Base-by-base conservation (phyloP, 345 rosid species). In the Diplotaxis tenuifolia region DNA sequence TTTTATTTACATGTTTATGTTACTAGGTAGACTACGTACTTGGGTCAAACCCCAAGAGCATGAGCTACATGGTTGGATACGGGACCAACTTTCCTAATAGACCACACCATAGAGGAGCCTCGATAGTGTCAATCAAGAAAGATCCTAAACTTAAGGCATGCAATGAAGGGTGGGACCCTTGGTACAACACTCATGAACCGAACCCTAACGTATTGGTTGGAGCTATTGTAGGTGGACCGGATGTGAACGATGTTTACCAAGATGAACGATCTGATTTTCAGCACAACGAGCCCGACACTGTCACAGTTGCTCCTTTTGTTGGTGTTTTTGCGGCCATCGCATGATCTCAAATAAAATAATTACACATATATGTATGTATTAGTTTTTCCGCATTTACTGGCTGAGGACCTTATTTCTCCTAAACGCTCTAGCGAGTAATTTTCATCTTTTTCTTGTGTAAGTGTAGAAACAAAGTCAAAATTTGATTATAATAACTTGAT, bases 11-110 rank as follows among this genome's bases (percentile, higher is more conserved):
- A 55, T 42, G 57, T 55, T 21, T 6, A 49, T 79, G 71, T 42
- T 21, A 75, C 60, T 81, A 85, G 83, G 96, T 88, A 75, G 99
- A 95, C 78, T 92, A 95, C 65, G 67, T 95, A 54, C 84, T 95
- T 14, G 99, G 99, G 9, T 88, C 91, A 55, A 95, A 95, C 80
- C 94, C 97, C 5, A 79, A 82, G 67, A 84, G 77, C 66, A 87
- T 90, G 87, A 92, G 96, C 56, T 95, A 92, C 80, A 95, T 95
- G 98, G 99, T 95, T n/a, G 99, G 96, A 16, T 87, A 84, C 55
- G 98, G 99, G 36, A 81, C 78, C 15, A 75, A 81, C 68, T 95
- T 81, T 79, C 98, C 99, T 7, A 84, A 65, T 65, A 83, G 88
- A 79, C 78, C 91, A 52, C 99, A 95, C 83, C 99, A 95, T 83